Evolutionary conservation across 805 yeast genomes (phyloP).

Genomic region (Saccharomyces jurei): DNA sequence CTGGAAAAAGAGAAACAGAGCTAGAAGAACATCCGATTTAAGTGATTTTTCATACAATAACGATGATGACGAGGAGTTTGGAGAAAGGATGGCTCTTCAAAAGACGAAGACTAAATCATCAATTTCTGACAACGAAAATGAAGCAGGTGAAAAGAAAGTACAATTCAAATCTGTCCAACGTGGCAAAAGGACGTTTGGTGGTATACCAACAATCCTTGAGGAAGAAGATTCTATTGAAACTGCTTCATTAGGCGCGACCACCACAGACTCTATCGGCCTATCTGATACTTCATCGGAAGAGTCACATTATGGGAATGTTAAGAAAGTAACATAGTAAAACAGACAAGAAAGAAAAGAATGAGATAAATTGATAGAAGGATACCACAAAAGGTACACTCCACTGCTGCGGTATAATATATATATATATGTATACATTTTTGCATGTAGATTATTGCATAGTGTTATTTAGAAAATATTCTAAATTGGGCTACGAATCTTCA

Average conservation of each 20-base stretch:
- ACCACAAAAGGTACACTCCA: not conserved
- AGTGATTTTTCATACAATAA: constrained; percentile 24
- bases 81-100: constrained; percentile 5
- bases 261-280: not conserved
- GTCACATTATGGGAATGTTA: not conserved
- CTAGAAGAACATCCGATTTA: constrained; percentile 21
- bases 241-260: constrained; percentile 16
- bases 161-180: constrained; percentile 26
- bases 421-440: not conserved
- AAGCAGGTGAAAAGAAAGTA: constrained; percentile 19
- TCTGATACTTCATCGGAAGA: not conserved
- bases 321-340: not conserved
- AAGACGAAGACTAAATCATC: constrained; percentile 13
- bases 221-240: constrained; percentile 22
- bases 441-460: not conserved
- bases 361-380: not conserved
- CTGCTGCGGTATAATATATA: not conserved
- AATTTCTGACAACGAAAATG: constrained; percentile 9
- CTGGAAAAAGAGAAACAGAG: constrained; percentile 22
- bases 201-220: constrained; percentile 27
- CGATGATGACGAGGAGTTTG: constrained; percentile 11
- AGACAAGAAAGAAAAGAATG: not conserved
- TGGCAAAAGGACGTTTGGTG: constrained; percentile 18
- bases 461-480: not conserved
- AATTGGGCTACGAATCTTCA: not conserved